Evolutionary conservation across 192 early-diverging fungal species (phyloP).

Genomic region (Backusella liffmaniae): DNA sequence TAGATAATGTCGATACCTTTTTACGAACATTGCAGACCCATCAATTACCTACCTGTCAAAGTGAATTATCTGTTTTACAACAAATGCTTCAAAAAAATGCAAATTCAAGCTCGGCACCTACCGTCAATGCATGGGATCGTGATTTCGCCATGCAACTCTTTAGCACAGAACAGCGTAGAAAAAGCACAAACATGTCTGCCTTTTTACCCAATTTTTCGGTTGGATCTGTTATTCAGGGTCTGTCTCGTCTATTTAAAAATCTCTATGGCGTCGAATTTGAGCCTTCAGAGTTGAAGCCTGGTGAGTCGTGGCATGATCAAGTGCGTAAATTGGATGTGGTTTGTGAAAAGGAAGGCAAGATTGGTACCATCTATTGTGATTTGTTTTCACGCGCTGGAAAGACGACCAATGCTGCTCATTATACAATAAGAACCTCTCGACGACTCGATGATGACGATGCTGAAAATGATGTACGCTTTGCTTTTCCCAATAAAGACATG

Average conservation of each 20-base stretch:
- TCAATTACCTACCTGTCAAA: constrained; percentile 54
- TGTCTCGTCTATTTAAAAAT: constrained; percentile 80
- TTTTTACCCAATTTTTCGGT: constrained; percentile 83
- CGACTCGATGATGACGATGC: constrained; percentile 80
- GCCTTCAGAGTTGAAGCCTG: constrained; percentile 61
- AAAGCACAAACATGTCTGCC: constrained; percentile 40
- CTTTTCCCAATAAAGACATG: constrained; percentile 5
- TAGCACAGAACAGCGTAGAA: constrained; percentile 31
- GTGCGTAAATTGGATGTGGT: constrained; percentile 90
- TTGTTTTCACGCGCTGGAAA: constrained; percentile 76
- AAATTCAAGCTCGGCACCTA: background rate
- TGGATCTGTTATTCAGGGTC: constrained; percentile 81
- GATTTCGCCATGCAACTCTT: constrained; percentile 62
- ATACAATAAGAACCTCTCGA: constrained; percentile 89
- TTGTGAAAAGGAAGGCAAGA: constrained; percentile 79
- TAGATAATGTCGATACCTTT: constrained; percentile 83
- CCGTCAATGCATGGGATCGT: constrained; percentile 81
- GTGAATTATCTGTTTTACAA: constrained; percentile 50
- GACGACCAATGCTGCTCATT: constrained; percentile 90
- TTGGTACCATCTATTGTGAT: constrained; percentile 96
- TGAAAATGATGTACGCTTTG: constrained; percentile 42
- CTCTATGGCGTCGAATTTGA: constrained; percentile 89
- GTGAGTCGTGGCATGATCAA: constrained; percentile 90
- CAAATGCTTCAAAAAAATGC: constrained; percentile 36
- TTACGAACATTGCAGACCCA: constrained; percentile 65